phyloP scores from a whole-genome alignment of 768 basidiomycete species.

The Rhodosporidiobolus sp. region DNA sequence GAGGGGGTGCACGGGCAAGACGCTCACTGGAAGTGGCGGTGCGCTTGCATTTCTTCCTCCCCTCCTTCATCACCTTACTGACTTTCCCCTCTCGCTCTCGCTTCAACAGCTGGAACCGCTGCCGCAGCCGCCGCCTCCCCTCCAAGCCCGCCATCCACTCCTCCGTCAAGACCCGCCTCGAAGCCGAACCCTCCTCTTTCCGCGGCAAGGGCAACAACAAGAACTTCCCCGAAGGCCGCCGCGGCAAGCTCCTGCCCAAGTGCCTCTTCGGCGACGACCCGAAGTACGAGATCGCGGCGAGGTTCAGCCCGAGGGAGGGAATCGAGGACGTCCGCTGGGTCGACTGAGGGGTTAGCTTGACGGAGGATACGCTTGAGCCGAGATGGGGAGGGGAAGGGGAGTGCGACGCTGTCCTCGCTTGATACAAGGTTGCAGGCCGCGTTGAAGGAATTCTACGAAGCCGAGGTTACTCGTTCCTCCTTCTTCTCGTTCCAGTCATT shows the following conservation, averaged over 20 bases:
- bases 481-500: too few species aligned
- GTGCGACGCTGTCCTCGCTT: too few species aligned
- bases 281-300: conserved; percentile 2
- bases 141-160: conserved; percentile 16
- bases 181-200: not conserved
- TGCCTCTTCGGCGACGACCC: too few species aligned
- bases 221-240: conserved; percentile 15
- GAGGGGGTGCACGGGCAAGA: conserved; percentile 8
- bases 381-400: too few species aligned
- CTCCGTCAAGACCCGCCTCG: conserved; percentile 18
- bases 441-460: too few species aligned
- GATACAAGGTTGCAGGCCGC: too few species aligned
- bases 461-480: too few species aligned
- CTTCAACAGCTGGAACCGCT: conserved; percentile 12
- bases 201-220: conserved; percentile 23
- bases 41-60: not conserved
- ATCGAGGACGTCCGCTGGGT: conserved; percentile 3
- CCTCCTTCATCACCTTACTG: not conserved
- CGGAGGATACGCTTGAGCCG: too few species aligned
- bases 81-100: not conserved
- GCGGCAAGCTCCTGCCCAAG: too few species aligned
- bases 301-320: not conserved
- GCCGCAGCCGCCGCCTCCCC: conserved; percentile 22
- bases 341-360: too few species aligned
- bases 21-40: conserved; percentile 5